Base-by-base conservation (phyloP, 2,329 filamentous ascomycete genomes). In the Xenoacremonium recifei region DNA sequence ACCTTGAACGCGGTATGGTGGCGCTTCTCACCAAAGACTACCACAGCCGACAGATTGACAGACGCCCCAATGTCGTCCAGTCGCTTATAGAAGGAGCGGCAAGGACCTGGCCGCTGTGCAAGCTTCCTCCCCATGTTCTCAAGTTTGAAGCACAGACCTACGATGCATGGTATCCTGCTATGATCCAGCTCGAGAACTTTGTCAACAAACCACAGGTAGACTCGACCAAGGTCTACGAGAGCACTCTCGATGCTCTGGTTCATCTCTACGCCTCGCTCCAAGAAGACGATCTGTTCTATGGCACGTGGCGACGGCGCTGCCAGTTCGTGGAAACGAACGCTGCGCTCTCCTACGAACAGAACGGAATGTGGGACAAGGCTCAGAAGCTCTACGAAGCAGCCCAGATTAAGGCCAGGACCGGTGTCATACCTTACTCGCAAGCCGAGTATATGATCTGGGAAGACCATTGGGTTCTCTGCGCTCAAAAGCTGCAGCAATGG, bases 361-460 rank as follows among this genome's bases (percentile, higher is more conserved):
- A 95, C 57, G 93, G 93, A 35, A 95, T 97, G 80, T 99, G 93
- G 95, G 93, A 99, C 58, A 97, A 97, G 68, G 91, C 95, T 1
- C 95, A 99, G 68, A 87, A 88, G 59, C 85, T 96, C 71, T 99
- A 97, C 64, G 93, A 99, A 66, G 85, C 85, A 42, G 93, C 95
- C 1, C 95, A 99, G 66, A 89, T 99, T 64, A 99, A 97, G 65
- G 93, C 95, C 33, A 82, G 95, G 35, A 97, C 92, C 1, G 93
- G 91, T 38, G 89, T 92, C n/a, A 82, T 97, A 47, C 92, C 93
- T 0, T 97, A 96, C 65, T 96, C 92, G 1, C 88, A 95, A 57
- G 90, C 85, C 21, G 93, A 99, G 66, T 99, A 99, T 67, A 96
- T 95, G 80, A 79, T 99, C 1, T 99, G 93, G 93, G 93, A 99